A percentile compares a stretch with the other conserved stretches of the same genome.
Evolutionary conservation across 1,284 basidiomycete species (phyloP).

Genomic region (Salmacisia buchloeana): DNA sequence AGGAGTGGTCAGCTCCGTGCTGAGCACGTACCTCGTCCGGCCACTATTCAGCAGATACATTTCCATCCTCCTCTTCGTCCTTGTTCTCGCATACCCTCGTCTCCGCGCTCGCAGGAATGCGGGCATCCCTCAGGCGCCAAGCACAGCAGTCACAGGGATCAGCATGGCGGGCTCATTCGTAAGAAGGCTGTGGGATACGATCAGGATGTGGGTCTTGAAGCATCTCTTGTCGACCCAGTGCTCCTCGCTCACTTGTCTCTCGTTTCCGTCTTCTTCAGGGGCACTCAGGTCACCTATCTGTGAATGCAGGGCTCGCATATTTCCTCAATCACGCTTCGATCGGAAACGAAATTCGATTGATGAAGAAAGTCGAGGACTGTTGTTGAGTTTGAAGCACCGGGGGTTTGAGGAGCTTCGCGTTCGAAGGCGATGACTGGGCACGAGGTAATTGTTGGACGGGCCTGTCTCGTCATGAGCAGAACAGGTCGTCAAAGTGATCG

Average conservation of each 20-base stretch:
- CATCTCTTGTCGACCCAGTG: too few species aligned
- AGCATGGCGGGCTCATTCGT: not conserved
- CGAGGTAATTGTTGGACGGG: too few species aligned
- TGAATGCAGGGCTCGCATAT: too few species aligned
- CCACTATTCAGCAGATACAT: not conserved
- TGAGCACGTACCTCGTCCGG: not conserved
- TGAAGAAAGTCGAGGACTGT: too few species aligned
- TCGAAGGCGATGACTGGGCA: too few species aligned
- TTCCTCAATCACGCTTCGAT: too few species aligned
- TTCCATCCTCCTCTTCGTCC: not conserved
- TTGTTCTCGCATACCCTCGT: not conserved
- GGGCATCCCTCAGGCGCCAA: not conserved
- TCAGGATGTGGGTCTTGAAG: not conserved
- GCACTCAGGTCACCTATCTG: not conserved
- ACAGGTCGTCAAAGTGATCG: constrained; percentile 1
- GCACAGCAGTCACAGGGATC: not conserved
- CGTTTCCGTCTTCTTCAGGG: not conserved
- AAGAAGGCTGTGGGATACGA: not conserved
- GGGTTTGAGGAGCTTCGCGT: too few species aligned
- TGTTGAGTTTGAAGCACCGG: too few species aligned
- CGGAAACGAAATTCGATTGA: too few species aligned
- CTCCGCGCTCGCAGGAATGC: not conserved
- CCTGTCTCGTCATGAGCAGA: not conserved
- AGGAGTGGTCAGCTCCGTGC: not conserved
- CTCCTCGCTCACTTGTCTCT: not conserved